These are phyloP conservation scores for Pseudocercospora pini-densiflorae DNA, from an alignment of 2,329 filamentous ascomycete genomes.

Conservation along the genomic window DNA sequence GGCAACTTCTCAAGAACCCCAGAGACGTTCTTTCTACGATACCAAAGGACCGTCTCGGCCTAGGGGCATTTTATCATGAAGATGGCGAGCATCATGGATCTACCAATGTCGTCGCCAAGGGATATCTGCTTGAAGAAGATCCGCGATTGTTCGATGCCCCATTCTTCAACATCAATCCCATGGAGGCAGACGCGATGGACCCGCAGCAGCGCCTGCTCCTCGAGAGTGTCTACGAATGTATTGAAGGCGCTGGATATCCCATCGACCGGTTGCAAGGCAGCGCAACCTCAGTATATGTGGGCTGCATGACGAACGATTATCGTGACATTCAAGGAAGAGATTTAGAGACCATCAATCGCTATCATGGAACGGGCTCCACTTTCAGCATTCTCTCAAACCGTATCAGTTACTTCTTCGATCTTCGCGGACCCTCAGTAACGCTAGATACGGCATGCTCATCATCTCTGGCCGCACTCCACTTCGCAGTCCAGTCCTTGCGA, in stretches of 20 bases:
- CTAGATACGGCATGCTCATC: conserved; percentile 55
- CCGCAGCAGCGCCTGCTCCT: conserved; percentile 37
- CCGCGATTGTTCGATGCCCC: conserved; percentile 29
- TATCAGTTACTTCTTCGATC: conserved; percentile 33
- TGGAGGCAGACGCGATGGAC: conserved; percentile 34
- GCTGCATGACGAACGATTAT: conserved; percentile 32
- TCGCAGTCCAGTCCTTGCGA: conserved; percentile 40
- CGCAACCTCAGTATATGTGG: conserved; percentile 31
- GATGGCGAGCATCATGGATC: conserved; percentile 25
- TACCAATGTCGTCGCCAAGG: conserved; percentile 25
- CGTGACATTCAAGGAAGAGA: conserved; percentile 29
- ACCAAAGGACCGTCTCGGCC: conserved; percentile 29
- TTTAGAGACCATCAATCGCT: conserved; percentile 25
- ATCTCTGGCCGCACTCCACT: conserved; percentile 43
- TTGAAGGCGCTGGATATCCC: conserved; percentile 28
- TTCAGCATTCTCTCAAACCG: conserved; percentile 30
- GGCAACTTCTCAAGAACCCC: conserved; percentile 28
- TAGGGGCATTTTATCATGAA: conserved; percentile 31
- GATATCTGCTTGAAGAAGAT: conserved; percentile 34
- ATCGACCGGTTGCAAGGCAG: conserved; percentile 24
- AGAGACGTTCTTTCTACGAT: conserved; percentile 24
- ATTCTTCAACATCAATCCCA: conserved; percentile 31
- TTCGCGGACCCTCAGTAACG: conserved; percentile 31
- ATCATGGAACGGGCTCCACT: conserved; percentile 31
- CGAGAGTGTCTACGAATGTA: conserved; percentile 31